phyloP scores from a whole-genome alignment of 306 rosid genomes.

The Hylodesmum podocarpum region DNA sequence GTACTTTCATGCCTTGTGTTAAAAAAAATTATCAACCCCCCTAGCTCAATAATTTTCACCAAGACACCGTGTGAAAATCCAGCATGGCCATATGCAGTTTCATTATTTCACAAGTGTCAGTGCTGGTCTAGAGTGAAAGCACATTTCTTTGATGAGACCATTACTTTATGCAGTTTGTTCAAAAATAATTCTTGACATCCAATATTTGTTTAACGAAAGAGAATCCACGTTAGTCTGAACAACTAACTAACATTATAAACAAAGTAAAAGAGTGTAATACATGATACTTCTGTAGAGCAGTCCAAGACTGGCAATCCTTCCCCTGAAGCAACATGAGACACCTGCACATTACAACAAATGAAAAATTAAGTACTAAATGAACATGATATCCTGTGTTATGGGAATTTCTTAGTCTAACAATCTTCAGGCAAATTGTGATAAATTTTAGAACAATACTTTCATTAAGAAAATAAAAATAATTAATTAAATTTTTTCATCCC shows the following conservation, averaged over 20 bases:
- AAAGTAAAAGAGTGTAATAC: conserved; percentile 46
- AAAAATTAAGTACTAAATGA: background rate
- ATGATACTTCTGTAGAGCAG: conserved; percentile 72
- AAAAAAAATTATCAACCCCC: conserved; percentile 1
- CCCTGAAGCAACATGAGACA: conserved; percentile 65
- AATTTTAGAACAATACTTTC: conserved; percentile 4
- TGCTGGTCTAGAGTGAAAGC: background rate
- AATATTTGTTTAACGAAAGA: background rate
- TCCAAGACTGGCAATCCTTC: conserved; percentile 84
- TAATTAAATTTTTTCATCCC: no score
- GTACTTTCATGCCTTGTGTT: conserved; percentile 7
- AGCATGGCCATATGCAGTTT: background rate
- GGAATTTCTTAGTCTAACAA: background rate
- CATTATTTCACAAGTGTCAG: conserved; percentile 10
- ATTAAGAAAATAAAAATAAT: background rate
- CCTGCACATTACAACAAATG: conserved; percentile 53
- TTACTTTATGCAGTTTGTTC: background rate
- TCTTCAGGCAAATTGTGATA: background rate
- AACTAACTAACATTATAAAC: conserved; percentile 9
- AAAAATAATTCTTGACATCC: background rate
- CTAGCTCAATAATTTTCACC: background rate
- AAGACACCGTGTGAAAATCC: conserved; percentile 24
- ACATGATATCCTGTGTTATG: conserved; percentile 16
- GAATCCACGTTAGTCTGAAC: background rate
- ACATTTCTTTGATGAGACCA: background rate